phyloP scores from a whole-genome alignment of 108 stramenopile genomes.

The Conticribra weissflogii region DNA sequence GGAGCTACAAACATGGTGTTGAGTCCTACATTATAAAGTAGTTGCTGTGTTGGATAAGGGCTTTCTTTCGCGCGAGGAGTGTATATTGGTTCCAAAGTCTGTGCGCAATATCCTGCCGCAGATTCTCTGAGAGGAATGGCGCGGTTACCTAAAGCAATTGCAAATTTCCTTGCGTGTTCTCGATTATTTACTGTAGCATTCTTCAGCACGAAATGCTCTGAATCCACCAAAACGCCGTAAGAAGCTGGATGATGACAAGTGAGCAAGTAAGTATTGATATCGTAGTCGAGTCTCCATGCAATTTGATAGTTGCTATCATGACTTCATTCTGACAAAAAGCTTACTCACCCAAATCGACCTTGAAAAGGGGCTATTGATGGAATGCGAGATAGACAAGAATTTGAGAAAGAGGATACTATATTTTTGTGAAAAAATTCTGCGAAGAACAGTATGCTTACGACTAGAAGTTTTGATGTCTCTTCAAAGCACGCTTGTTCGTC shows the following conservation, averaged over 20 bases:
- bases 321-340: too few species aligned
- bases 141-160: not conserved
- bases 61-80: slow-evolving; percentile 27
- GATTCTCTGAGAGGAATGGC: slow-evolving; percentile 19
- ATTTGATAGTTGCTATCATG: too few species aligned
- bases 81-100: slow-evolving; percentile 29
- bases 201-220: slow-evolving; percentile 17
- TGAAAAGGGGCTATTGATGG: too few species aligned
- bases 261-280: slow-evolving; percentile 4
- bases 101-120: slow-evolving; percentile 6
- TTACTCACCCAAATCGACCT: too few species aligned
- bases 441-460: too few species aligned
- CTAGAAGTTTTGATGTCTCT: too few species aligned
- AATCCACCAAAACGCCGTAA: slow-evolving; percentile 19
- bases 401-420: too few species aligned
- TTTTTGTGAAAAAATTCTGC: too few species aligned
- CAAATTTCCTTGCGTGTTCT: slow-evolving; percentile 4
- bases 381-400: too few species aligned
- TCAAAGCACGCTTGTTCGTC: slow-evolving; percentile 41
- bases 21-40: slow-evolving; percentile 14
- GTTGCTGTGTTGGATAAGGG: slow-evolving; percentile 4
- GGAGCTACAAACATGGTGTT: slow-evolving; percentile 26
- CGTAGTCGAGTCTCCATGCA: too few species aligned
- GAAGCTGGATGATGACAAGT: slow-evolving; percentile 11
- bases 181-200: slow-evolving; percentile 7